phyloP scores from a whole-genome alignment of 352 stramenopile species.

The Peronospora farinosa region DNA sequence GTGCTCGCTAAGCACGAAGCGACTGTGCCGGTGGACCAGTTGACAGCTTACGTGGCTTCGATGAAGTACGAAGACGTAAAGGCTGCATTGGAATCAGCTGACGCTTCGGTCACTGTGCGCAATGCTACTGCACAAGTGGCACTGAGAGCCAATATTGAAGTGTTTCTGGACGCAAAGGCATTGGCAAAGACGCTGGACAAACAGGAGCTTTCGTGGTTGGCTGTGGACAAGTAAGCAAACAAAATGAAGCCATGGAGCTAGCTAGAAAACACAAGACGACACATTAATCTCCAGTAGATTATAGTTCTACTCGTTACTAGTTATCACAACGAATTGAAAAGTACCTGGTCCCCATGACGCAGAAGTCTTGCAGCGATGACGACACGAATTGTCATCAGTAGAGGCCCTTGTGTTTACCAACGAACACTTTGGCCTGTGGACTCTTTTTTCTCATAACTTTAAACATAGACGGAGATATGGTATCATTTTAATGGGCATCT shows the following conservation, averaged over 20 bases:
- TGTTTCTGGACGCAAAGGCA: conserved; percentile 75
- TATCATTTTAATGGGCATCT: conserved; percentile 17
- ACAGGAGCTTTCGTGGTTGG: conserved; percentile 45
- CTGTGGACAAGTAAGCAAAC: conserved; percentile 20
- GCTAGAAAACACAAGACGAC: background rate
- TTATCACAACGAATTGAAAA: background rate
- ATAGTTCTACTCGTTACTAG: background rate
- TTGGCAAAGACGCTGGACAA: conserved; percentile 38
- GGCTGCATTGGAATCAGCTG: conserved; percentile 29
- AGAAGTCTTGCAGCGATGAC: background rate
- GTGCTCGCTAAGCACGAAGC: conserved; percentile 41
- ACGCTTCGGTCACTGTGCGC: conserved; percentile 39
- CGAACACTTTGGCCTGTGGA: conserved; percentile 17
- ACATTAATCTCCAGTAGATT: background rate
- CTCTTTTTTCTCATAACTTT: conserved; percentile 30
- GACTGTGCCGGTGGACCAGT: conserved; percentile 36
- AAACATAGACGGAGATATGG: conserved; percentile 22
- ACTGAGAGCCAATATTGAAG: conserved; percentile 49
- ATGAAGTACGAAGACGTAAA: conserved; percentile 84
- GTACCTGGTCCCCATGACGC: background rate
- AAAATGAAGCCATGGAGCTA: background rate
- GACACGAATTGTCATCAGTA: conserved; percentile 1
- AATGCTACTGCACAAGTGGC: conserved; percentile 38
- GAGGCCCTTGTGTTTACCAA: conserved; percentile 7
- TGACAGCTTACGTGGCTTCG: conserved; percentile 59